Base-by-base conservation (phyloP, 768 basidiomycete species). In the Suillus bovinus region DNA sequence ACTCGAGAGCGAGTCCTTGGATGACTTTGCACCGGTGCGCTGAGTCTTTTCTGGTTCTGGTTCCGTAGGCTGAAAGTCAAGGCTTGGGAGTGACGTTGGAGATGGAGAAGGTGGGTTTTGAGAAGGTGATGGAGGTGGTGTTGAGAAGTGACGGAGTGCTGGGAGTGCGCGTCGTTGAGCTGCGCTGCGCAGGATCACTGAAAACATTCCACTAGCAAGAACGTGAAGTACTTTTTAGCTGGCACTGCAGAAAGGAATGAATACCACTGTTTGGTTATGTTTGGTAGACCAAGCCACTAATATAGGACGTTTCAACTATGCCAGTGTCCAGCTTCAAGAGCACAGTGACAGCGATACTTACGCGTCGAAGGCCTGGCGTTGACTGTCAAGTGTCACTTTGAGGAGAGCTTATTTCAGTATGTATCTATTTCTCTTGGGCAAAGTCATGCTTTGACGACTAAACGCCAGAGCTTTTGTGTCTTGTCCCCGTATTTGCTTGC, bases 341-440 rank as follows among this genome's bases (percentile, higher is more conserved):
- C 84, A 90, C 68, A 71, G 94, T 95, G 7, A 95, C 98, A 76
- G 98, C 93, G 0, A 98, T 99, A 62, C 96, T 96, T 17, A 16
- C 0, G 98, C 95, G 0, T 74, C 98, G 60, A 94, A 95, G 68
- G 95, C 96, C 1, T 88, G 98, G 41, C 88, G 93, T n/a, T 90
- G 94, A 73, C 93, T 95, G 17, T 4, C 89, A 89, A 69, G 86
- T 89, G 22, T 96, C 96, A 20, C 17, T 96, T 79, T 99, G 38
- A 88, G 83, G 60, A 96, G 97, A 78, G 94, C 98, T 22, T 66
- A 96, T 96, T 91, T 87, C 83, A 66, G 94, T 94, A 74, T 72
- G 90, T 79, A 3, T n/a, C 38, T n/a, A n/a, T n/a, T 3, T 33
- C 4, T 29, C 29, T 17, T 20, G n/a, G 24, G 14, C 14, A 49